Conservation (phyloP, 2,329 filamentous ascomycete species). For the Diaporthe citrichinensis region DNA sequence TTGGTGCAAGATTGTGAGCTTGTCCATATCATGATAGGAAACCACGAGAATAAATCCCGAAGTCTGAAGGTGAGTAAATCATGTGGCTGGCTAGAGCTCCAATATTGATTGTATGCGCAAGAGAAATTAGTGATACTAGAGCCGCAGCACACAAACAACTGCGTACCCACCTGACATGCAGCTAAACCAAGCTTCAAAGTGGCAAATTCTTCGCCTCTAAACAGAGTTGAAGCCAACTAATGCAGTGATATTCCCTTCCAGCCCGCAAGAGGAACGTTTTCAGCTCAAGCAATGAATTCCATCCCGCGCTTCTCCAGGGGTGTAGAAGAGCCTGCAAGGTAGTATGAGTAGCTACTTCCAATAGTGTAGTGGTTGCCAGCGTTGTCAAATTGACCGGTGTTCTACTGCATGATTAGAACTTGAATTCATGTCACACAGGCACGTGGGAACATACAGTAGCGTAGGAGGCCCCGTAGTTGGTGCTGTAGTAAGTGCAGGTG, state of each 20-base stretch:
- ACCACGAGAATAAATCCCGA: background rate
- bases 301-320: constrained; percentile 2
- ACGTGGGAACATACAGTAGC: constrained; percentile 33
- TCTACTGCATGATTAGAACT: constrained; percentile 32
- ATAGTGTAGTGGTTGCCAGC: constrained; percentile 37
- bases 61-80: background rate
- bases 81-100: constrained; percentile 4
- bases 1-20: background rate
- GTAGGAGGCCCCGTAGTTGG: constrained; percentile 36
- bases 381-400: constrained; percentile 39
- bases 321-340: constrained; percentile 20
- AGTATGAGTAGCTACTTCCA: constrained; percentile 40
- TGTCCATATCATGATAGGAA: background rate
- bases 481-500: constrained; percentile 41
- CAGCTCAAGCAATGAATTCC: background rate
- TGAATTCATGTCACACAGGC: background rate
- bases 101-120: background rate
- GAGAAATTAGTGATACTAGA: background rate
- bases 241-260: background rate
- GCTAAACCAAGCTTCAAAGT: constrained; percentile 8
- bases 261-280: background rate
- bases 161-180: background rate
- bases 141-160: background rate
- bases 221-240: background rate
- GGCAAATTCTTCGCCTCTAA: background rate